Evolutionary conservation across 768 basidiomycete species (phyloP), one percentile per base, ranked within the genome.

Genomic region (Glaciozyma antarctica): DNA sequence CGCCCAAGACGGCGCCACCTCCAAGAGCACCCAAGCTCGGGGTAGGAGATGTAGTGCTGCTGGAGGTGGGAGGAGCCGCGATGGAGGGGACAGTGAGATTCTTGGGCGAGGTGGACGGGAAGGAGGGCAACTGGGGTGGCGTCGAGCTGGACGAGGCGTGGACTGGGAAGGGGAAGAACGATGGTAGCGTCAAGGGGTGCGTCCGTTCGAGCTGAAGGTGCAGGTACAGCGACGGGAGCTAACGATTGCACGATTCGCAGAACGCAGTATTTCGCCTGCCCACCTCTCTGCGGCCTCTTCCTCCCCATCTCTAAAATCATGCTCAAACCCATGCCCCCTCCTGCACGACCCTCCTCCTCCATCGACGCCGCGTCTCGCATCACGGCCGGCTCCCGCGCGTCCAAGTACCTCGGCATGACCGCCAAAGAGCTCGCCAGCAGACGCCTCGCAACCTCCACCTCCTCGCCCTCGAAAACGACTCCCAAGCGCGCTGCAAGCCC

Each of bases 151-250:
- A 83, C 71, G 86, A 86, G 44, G 88, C 88, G 9, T 94, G 91
- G 74, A 77, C 81, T 22, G 92, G 94, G 24, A 88, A 88, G 76
- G 94, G 94, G 1, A 99, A 98, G 79, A 99, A 99, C 73, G 84
- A 97, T 72, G 94, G 94, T 43, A 83, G 84, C 53, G 92, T 94
- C 7, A 82, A 80, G 67, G 90, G 89, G 93, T 95, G 75, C 80
- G 90, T 81, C 26, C 28, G 24, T 53, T 32, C 15, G 24, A n/a
- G 55, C 30, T 9, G 28, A 15, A 17, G 21, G 12, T 34, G 10
- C 24, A 24, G 16, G 30, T 12, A 22, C 8, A 24, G 26, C 32
- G 32, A 0, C 28, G 32, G 28, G 22, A 22, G 16, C 52, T 47
- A 2, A 60, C 30, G 15, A 16, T 12, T 28, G 7, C 5, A 2